Evolutionary conservation across 1,284 basidiomycete species (phyloP).

Genomic region (Naganishia liquefaciens): DNA sequence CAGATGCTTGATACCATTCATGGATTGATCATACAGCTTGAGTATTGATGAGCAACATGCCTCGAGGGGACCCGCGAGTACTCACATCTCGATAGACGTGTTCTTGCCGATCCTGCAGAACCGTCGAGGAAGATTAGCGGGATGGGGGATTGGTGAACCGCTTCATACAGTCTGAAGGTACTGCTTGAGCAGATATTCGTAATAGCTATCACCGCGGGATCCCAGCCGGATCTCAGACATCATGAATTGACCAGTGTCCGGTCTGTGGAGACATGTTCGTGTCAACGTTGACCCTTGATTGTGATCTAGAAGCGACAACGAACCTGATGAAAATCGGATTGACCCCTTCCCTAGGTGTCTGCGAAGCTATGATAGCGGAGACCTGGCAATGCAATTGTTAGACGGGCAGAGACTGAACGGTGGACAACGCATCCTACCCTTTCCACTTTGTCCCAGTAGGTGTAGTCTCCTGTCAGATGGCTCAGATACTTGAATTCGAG

Average conservation of each 20-base stretch:
- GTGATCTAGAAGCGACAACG: constrained; percentile 34
- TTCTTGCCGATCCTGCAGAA: constrained; percentile 69
- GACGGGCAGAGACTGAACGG: background rate
- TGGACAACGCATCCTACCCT: constrained; percentile 56
- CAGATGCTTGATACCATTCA: constrained; percentile 75
- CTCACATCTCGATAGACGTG: constrained; percentile 71
- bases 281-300: constrained; percentile 19
- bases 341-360: constrained; percentile 69
- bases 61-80: background rate
- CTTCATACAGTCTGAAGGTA: constrained; percentile 70
- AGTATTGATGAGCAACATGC: background rate
- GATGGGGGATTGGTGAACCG: constrained; percentile 10
- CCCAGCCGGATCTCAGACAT: constrained; percentile 81
- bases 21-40: constrained; percentile 82
- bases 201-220: constrained; percentile 90
- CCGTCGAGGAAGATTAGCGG: constrained; percentile 22
- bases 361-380: constrained; percentile 68
- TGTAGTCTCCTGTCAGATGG: constrained; percentile 70
- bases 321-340: constrained; percentile 83
- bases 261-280: constrained; percentile 52
- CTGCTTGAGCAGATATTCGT: constrained; percentile 88
- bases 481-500: constrained; percentile 90
- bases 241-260: constrained; percentile 68
- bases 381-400: constrained; percentile 57
- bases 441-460: constrained; percentile 81